Base-by-base conservation (phyloP, 331 rosid species). In the Quercus phellos region DNA sequence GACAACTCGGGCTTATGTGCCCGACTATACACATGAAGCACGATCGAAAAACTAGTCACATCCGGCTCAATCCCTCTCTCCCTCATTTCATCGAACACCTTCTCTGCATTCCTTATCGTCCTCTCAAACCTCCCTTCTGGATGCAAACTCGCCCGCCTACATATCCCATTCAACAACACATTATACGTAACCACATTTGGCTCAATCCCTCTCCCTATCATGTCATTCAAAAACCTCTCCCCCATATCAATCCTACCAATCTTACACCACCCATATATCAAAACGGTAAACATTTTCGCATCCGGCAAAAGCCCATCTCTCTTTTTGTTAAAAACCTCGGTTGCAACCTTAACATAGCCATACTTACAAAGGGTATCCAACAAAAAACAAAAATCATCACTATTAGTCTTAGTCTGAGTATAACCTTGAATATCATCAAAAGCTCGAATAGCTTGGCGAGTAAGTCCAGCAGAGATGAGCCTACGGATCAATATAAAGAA, bases 221-320 rank as follows among this genome's bases (percentile, higher is more conserved):
- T 93, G 80, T 93, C 97, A 0, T 59, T 72, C 60, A 93, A 68
- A 72, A 93, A 88, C 73, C 86, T 80, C 72, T 83, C 81, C 0
- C 85, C 97, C 83, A 79, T 87, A 9, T 87, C 79, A n/a, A 87
- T 72, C 5, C 91, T 76, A 12, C 93, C 87, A 18, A 91, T 50
- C 75, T 91, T 93, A 63, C 98, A 93, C 97, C 98, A 93, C 22
- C 98, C 98, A 29, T 83, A 88, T 0, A 93, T 77, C 88, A 93
- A 79, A 80, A 88, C 80, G 1, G 98, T 91, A 79, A 87, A 93
- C 80, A 87, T 81, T 76, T 88, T 93, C 24, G 42, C 82, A 67
- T 88, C 91, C 2, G 84, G 83, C 1, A 3, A 54, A 58, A 90
- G 91, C 73, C 83, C 88, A 8, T 68, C 76, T 68, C 78, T 81